A percentile compares a stretch with the other conserved stretches of the same genome.
These are phyloP conservation scores for Xylaria digitata DNA, from an alignment of 2,329 filamentous ascomycete genomes.

Conservation along the genomic window DNA sequence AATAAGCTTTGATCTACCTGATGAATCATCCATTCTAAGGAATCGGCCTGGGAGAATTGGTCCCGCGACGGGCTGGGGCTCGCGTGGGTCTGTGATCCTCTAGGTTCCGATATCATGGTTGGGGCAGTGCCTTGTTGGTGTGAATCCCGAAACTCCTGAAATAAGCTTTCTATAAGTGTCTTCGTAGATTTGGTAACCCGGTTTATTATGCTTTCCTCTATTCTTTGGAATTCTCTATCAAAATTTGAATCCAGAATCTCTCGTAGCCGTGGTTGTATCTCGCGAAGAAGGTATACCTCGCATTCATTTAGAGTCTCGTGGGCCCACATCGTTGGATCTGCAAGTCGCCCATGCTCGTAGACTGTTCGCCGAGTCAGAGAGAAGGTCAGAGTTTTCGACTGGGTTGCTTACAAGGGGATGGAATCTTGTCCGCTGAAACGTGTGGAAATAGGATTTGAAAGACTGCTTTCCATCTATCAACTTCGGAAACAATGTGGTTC, in stretches of 20 bases:
- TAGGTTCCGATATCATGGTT: background rate
- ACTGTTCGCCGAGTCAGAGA: conserved; percentile 24
- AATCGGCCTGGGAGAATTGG: background rate
- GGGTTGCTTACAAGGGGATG: conserved; percentile 28
- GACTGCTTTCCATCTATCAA: conserved; percentile 34
- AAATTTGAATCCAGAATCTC: conserved; percentile 11
- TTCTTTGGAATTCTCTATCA: conserved; percentile 21
- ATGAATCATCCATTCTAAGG: background rate
- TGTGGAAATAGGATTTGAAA: conserved; percentile 34
- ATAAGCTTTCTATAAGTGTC: conserved; percentile 16
- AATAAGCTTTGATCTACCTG: no score
- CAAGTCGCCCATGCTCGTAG: conserved; percentile 25
- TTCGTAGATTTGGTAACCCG: conserved; percentile 18
- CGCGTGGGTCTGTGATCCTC: conserved; percentile 1
- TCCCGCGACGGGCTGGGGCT: conserved; percentile 15
- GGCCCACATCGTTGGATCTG: background rate
- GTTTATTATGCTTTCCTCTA: conserved; percentile 20
- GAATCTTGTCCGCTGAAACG: conserved; percentile 25
- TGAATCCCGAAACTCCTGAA: conserved; percentile 27
- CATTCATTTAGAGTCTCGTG: conserved; percentile 27
- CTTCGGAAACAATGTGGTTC: conserved; percentile 16
- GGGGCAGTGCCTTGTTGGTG: background rate
- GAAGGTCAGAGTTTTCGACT: background rate
- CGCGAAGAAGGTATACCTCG: conserved; percentile 33
- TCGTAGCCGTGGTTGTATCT: conserved; percentile 24